Evolutionary conservation across 192 early-diverging fungal genomes (phyloP), one percentile per base, ranked within the genome.

Genomic region (Backusella luteola): DNA sequence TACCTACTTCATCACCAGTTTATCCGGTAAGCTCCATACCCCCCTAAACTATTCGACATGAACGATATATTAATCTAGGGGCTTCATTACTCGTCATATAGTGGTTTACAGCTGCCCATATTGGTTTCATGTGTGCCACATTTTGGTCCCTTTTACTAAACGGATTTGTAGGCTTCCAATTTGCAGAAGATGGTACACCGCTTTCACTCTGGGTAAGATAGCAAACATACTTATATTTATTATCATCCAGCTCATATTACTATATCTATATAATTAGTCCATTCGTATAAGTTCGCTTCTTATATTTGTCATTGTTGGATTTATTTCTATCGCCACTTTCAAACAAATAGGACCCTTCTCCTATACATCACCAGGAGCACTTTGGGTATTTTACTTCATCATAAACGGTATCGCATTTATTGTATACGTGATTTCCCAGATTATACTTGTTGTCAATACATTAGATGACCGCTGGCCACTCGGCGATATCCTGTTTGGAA

Each of bases 151-250:
- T 96, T 71, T 84, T 96, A 56, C 75, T 95, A 29, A 96, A 96
- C 82, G 95, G 93, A 32, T 94, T 96, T 82, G 93, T 96, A 19
- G 92, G 93, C 17, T 96, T 96, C 79, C 94, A 96, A 80, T 96
- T 94, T 87, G 89, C 92, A 32, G 94, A 96, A 82, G 95, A 96
- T 76, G 95, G 95, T 42, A 96, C 94, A 38, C 86, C 93, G 6
- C 78, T 90, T n/a, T 96, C 95, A 4, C 89, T 96, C 73, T 96
- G 95, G 95, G 93, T 95, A 91, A 75, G 81, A 12, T 63, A 4
- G 4, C 56, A 63, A 63, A 4, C 0, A 59, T 21, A 59, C 26
- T 19, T 41, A 52, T 8, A 7, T 56, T 17, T 15, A 44, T 44
- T 14, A 44, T 14, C 12, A 44, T 6, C n/a, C 6, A 19, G 1